Base-by-base conservation (phyloP, 352 stramenopile genomes). In the Peronospora destructor region DNA sequence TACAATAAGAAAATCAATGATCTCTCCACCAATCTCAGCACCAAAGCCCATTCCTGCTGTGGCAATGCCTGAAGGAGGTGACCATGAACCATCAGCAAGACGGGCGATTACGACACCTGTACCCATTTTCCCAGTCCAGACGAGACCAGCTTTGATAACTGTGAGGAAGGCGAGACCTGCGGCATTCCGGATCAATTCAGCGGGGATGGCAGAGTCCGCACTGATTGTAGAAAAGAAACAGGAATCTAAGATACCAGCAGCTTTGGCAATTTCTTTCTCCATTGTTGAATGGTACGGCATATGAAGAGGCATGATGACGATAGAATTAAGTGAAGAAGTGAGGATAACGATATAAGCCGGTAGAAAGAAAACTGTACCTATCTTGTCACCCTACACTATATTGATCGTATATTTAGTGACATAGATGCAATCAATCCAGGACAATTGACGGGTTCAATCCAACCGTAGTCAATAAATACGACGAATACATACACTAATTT, bases 1-100 rank as follows among this genome's bases (percentile, higher is more conserved):
- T 3, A 94, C 64, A 60, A 94, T 94, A 75, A 94, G 88, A 40
- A 92, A 94, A 38, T 94, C 82, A 53, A 91, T 75, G 57, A 94
- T 85, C 49, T 94, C 84, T 11, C 81, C 84, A 35, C 84, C 84
- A 36, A 91, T 85, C 51, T 92, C 79, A 3, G 79, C 79, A 41
- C 81, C 81, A 54, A 92, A 90, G 55, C 84, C 84, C 16, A 94
- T 47, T 23, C 84, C 82, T 17, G 78, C 81, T 2, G 80, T 91
- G 36, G 79, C 82, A 46, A 94, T 91, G 23, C 76, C 81, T 23
- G 81, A 92, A 1, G 84, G 84, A 14, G 84, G 69, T 29, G 81
- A 92, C 84, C 84, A 94, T 4, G 73, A 78, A 17, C 84, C 84
- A 56, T 92, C 78, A 12, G 86, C 68, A n/a, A 94, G 71, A 0